Conservation (phyloP, 495 filamentous ascomycete genomes). For the Cudoniella acicularis region DNA sequence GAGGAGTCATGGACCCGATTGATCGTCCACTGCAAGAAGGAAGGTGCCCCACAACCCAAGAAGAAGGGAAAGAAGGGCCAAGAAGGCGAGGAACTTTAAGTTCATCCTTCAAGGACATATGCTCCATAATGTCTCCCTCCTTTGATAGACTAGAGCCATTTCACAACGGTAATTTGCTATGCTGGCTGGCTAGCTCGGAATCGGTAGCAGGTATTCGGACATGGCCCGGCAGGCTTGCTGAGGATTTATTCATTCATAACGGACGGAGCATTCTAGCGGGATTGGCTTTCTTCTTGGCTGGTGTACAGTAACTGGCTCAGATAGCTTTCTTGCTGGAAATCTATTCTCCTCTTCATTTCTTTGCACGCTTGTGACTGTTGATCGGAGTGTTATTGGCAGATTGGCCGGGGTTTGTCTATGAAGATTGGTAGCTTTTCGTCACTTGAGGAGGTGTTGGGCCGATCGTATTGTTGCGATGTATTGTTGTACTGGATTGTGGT, state of each 20-base stretch:
- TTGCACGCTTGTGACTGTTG: background rate
- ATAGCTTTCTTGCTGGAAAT: slow-evolving; percentile 10
- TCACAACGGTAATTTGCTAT: slow-evolving; percentile 9
- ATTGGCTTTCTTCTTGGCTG: slow-evolving; percentile 10
- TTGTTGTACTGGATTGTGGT: no score
- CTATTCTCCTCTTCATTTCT: slow-evolving; percentile 3
- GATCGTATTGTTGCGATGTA: no score
- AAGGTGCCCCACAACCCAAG: slow-evolving; percentile 36
- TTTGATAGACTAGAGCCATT: slow-evolving; percentile 20
- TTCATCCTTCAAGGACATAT: slow-evolving; percentile 5
- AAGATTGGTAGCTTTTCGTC: no score
- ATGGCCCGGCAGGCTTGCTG: slow-evolving; percentile 12
- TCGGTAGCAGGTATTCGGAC: background rate
- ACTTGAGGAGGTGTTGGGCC: no score
- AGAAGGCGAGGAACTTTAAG: slow-evolving; percentile 27
- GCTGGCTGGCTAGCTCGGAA: slow-evolving; percentile 10
- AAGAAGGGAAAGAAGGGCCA: slow-evolving; percentile 31
- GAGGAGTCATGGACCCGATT: slow-evolving; percentile 72
- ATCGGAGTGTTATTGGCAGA: no score
- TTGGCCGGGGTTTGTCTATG: no score
- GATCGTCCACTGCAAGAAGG: slow-evolving; percentile 78
- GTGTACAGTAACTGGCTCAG: slow-evolving; percentile 8
- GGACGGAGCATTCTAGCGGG: slow-evolving; percentile 12
- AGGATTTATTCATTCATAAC: background rate
- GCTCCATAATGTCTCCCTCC: slow-evolving; percentile 21